Percentiles rank a stretch among this genome's conserved stretches.
Conservation (phyloP, 495 filamentous ascomycete species). For the Penicillium chermesinum region DNA sequence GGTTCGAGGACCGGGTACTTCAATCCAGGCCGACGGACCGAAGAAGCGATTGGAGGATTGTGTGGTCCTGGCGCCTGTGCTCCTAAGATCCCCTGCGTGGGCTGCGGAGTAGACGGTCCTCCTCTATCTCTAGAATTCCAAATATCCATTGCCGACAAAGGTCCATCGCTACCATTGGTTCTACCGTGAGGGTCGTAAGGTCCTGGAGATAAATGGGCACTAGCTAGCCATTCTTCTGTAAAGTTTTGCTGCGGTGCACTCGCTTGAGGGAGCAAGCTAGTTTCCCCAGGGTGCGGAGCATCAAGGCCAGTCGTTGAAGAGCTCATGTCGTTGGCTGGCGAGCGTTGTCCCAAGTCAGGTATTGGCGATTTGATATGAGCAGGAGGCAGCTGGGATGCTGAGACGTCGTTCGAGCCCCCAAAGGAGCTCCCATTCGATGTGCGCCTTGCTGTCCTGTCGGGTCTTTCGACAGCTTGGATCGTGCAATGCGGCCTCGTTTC, state of each 20-base stretch:
- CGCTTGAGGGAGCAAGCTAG: slow-evolving; percentile 16
- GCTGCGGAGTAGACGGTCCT: slow-evolving; percentile 10
- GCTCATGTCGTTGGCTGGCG: slow-evolving; percentile 32
- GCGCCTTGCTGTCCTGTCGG: background rate
- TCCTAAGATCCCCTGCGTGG: no score
- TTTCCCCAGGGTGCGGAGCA: slow-evolving; percentile 23
- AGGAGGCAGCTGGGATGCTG: slow-evolving; percentile 17
- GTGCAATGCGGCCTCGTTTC: slow-evolving; percentile 43
- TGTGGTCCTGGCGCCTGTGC: no score
- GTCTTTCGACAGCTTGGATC: slow-evolving; percentile 22
- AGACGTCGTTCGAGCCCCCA: slow-evolving; percentile 8
- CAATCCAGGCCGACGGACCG: slow-evolving; percentile 30
- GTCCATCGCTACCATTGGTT: slow-evolving; percentile 21
- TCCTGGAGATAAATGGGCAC: slow-evolving; percentile 35
- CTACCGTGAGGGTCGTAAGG: slow-evolving; percentile 33
- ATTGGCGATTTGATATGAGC: slow-evolving; percentile 25
- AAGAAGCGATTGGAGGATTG: slow-evolving; percentile 11
- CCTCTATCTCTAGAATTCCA: slow-evolving; percentile 34
- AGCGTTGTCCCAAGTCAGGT: slow-evolving; percentile 25
- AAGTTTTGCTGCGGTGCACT: slow-evolving; percentile 17
- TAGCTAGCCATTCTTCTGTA: slow-evolving; percentile 40
- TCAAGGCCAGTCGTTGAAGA: slow-evolving; percentile 32
- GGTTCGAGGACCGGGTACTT: slow-evolving; percentile 86
- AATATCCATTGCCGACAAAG: slow-evolving; percentile 33
- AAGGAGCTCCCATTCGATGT: slow-evolving; percentile 6